Evolutionary conservation across 169 alveolate genomes (phyloP), one percentile per base, ranked within the genome.

Genomic region (Plasmodium sp.): DNA sequence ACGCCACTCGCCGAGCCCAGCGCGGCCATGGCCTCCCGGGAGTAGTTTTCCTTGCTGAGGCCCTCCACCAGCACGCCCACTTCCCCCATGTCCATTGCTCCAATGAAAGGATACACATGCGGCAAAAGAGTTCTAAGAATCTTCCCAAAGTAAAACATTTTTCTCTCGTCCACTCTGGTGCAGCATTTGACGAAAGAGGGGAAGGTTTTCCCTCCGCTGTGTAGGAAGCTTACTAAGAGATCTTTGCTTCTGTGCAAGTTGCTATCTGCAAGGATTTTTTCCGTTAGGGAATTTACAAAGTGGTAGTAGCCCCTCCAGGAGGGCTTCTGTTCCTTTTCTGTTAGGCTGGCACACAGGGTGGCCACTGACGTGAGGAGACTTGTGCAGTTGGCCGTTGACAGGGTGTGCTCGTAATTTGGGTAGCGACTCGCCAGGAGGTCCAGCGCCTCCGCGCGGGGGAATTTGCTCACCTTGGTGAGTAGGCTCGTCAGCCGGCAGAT

Each of bases 41-140:
- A 85, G 79, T 85, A 85, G 73, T 85, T 85, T 62, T 74, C 93
- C 51, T 85, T 85, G 12, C 58, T 85, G n/a, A 74, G 27, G 7
- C 85, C 33, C 75, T 85, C 85, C 74, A 75, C 41, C 7, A 85
- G 22, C 10, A 85, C 67, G 6, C 48, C 84, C 12, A 85, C 74
- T 31, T 85, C 83, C 16, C 62, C 93, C 45, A 74, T 48, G 3
- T 22, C 74, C 71, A 85, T 5, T 31, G 74, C 36, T 9, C 41
- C 22, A 22, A 85, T 74, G 4, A 73, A 39, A 2, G 33, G 16
- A 48, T 67, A 5, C 62, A 85, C 16, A 85, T 27, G 79, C 9
- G 84, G 67, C 3, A 85, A 9, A 1, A 85, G 54, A 5, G 5
- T 85, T n/a, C 39, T 51, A 6, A 85, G 58, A 5, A 85, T 34